These are phyloP conservation scores for Neoboletus subvelutipes DNA, from an alignment of 768 basidiomycete genomes.

Conservation along the genomic window DNA sequence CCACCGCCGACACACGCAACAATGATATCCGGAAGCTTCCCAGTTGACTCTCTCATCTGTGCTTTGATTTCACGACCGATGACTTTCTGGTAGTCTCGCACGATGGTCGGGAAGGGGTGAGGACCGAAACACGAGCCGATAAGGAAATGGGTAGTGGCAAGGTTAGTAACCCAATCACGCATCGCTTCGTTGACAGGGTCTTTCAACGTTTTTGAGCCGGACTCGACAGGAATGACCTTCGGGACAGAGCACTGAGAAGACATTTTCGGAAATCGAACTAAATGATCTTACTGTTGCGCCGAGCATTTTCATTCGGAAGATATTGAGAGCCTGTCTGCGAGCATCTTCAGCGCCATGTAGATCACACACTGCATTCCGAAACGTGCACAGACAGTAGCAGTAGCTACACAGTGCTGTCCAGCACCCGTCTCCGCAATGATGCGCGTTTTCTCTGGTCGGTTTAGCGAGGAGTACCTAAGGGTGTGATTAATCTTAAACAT, in stretches of 20 bases:
- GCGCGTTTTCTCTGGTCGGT: not conserved
- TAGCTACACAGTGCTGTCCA: not conserved
- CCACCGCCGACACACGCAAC: not conserved
- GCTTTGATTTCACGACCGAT: not conserved
- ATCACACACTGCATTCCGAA: not conserved
- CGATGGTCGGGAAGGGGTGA: constrained; percentile 4
- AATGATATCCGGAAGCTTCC: not conserved
- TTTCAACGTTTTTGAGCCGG: not conserved
- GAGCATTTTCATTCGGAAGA: not conserved
- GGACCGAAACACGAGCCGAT: constrained; percentile 2
- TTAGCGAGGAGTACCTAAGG: not conserved
- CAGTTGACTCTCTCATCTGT: not conserved
- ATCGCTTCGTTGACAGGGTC: constrained; percentile 6
- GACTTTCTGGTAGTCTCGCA: constrained; percentile 3
- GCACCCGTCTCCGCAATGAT: not conserved
- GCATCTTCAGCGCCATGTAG: not conserved
- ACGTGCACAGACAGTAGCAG: not conserved
- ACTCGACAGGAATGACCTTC: not conserved
- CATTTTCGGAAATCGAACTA: no score
- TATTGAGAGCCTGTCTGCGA: not conserved
- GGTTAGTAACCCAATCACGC: constrained; percentile 3
- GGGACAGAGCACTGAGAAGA: not conserved
- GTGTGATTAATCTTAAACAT: not conserved
- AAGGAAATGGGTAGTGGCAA: constrained; percentile 1
- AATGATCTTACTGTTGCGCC: not conserved